These are phyloP conservation scores for Rosa lucieae DNA, from an alignment of 306 rosid species.

Conservation along the genomic window DNA sequence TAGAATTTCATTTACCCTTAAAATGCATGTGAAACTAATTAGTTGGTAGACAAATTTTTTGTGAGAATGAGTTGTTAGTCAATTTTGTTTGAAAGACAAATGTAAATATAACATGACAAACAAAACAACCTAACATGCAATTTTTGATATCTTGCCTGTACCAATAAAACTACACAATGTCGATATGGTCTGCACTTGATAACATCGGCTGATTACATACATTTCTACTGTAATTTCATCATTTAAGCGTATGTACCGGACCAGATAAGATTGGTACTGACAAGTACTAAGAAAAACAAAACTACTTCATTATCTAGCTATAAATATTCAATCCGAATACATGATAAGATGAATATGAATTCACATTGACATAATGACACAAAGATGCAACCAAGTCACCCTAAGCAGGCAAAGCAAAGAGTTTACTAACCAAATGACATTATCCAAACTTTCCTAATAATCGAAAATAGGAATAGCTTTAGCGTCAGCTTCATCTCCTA, in stretches of 20 bases:
- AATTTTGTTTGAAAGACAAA: no score
- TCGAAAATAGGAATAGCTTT: background rate
- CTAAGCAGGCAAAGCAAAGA: background rate
- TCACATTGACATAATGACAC: background rate
- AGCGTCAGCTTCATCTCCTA: constrained; percentile 8
- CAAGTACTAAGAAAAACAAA: background rate
- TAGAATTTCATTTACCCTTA: no score
- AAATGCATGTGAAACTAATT: no score
- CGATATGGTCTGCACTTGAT: background rate
- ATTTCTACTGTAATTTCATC: background rate
- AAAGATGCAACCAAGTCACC: no score
- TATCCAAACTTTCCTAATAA: background rate
- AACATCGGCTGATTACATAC: background rate
- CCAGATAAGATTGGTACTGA: no score
- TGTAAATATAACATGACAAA: no score
- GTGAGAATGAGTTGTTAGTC: no score
- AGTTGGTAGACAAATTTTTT: no score
- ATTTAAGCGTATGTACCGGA: no score
- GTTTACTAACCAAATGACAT: background rate
- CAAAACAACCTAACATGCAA: background rate
- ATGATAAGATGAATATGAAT: background rate
- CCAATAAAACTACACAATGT: no score
- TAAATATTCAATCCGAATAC: background rate
- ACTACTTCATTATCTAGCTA: background rate
- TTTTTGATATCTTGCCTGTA: background rate